phyloP scores from a whole-genome alignment of 371 early-diverging fungal genomes.

The Haplosporangium sp. region DNA sequence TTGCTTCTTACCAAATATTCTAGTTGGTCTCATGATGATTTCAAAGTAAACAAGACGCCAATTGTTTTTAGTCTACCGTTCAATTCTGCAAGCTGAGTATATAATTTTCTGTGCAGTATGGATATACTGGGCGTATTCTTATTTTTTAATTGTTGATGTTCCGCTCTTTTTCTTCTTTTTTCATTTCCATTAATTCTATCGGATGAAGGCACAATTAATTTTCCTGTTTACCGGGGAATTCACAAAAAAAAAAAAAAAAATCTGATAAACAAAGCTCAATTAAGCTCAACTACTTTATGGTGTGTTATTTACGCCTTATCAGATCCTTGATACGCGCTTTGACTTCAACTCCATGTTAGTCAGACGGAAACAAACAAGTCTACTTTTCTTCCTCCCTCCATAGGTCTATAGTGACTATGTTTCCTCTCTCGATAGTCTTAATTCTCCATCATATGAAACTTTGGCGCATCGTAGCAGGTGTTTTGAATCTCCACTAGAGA shows the following conservation, averaged over 20 bases:
- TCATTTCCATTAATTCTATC: background rate
- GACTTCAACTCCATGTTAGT: background rate
- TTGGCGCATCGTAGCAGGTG: background rate
- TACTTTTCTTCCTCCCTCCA: too few species aligned
- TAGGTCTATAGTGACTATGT: background rate
- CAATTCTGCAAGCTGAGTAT: background rate
- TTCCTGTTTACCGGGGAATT: background rate
- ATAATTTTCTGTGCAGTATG: background rate
- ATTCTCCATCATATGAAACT: background rate
- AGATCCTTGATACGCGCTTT: slow-evolving; percentile 13
- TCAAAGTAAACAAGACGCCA: background rate
- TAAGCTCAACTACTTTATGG: background rate
- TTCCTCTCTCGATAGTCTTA: background rate
- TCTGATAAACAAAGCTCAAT: slow-evolving; percentile 21
- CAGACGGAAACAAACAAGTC: background rate
- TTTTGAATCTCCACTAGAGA: slow-evolving; percentile 2
- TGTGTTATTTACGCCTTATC: slow-evolving; percentile 14
- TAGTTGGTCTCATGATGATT: too few species aligned
- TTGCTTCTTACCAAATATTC: too few species aligned
- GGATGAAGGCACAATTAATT: background rate
- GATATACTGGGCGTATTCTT: background rate
- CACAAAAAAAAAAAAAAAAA: slow-evolving; percentile 1
- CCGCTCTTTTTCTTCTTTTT: background rate
- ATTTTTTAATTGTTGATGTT: background rate
- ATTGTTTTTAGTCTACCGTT: background rate